A percentile compares a stretch with the other conserved stretches of the same genome.
Conservation (phyloP, 805 yeast species). For the Ascoidea asiatica region DNA sequence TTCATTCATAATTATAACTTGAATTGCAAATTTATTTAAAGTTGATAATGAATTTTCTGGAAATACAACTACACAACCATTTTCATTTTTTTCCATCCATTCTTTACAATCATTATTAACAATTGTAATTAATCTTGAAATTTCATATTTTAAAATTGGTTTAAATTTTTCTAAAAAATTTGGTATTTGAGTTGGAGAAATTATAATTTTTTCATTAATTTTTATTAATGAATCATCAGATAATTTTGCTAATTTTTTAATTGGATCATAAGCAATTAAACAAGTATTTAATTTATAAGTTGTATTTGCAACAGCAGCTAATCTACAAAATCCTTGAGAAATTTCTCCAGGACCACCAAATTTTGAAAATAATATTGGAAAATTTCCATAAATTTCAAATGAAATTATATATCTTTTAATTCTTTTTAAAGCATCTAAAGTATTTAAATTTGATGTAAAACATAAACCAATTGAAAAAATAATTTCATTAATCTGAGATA, state of each 20-base stretch:
- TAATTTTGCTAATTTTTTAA: conserved; percentile 51
- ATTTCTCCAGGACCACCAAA: conserved; percentile 95
- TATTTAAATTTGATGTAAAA: conserved; percentile 40
- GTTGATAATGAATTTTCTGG: conserved; percentile 72
- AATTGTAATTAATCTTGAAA: conserved; percentile 67
- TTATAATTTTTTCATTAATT: conserved; percentile 67
- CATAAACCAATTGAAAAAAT: conserved; percentile 80
- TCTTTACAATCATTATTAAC: conserved; percentile 81
- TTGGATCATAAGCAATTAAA: conserved; percentile 51
- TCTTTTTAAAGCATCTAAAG: conserved; percentile 66
- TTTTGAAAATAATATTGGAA: conserved; percentile 85
- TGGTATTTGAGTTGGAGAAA: conserved; percentile 60
- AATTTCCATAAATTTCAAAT: conserved; percentile 84
- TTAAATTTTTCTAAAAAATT: conserved; percentile 17
- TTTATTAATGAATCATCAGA: conserved; percentile 63
- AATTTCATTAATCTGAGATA: conserved; percentile 69
- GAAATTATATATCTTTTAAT: conserved; percentile 75
- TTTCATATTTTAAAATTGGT: conserved; percentile 35
- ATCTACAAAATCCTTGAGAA: conserved; percentile 92
- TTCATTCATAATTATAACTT: conserved; percentile 75
- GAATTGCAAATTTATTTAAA: conserved; percentile 61
- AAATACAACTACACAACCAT: conserved; percentile 79
- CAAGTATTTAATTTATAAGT: conserved; percentile 74
- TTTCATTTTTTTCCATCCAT: conserved; percentile 83
- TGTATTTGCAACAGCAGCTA: conserved; percentile 97